phyloP scores from a whole-genome alignment of 495 filamentous ascomycete species.

The Tirmania nivea region DNA sequence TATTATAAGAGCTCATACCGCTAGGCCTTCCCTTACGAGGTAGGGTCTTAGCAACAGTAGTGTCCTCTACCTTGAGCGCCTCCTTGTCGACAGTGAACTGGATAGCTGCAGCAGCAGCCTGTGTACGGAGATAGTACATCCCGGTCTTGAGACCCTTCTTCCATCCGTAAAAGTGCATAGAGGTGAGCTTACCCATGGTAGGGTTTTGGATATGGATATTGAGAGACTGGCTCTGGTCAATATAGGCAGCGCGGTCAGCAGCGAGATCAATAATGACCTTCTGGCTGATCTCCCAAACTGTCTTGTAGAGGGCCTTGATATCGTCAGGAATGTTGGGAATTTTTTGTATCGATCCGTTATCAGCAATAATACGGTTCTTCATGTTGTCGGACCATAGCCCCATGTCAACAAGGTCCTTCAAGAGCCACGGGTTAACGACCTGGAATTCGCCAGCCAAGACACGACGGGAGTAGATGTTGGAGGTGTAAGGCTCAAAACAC shows the following conservation, averaged over 20 bases:
- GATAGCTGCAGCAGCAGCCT: conserved; percentile 88
- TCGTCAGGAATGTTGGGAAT: conserved; percentile 89
- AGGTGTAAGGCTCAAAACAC: conserved; percentile 98
- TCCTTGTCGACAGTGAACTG: conserved; percentile 99
- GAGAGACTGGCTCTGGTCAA: conserved; percentile 94
- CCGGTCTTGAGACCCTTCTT: conserved; percentile 97
- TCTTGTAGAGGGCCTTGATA: conserved; percentile 96
- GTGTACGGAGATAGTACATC: conserved; percentile 99
- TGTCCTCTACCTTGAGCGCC: conserved; percentile 72
- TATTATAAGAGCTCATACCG: conserved; percentile 10
- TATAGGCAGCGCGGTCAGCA: conserved; percentile 91
- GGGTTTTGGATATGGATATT: conserved; percentile 99
- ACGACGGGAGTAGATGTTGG: conserved; percentile 97
- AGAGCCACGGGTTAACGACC: conserved; percentile 95
- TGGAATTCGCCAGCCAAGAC: conserved; percentile 97
- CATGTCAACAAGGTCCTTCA: conserved; percentile 95
- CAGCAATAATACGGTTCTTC: conserved; percentile 99
- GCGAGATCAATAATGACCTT: conserved; percentile 90
- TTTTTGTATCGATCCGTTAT: conserved; percentile 86
- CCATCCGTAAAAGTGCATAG: conserved; percentile 98
- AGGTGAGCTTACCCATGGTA: conserved; percentile 98
- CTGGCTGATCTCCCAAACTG: conserved; percentile 98
- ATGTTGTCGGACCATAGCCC: conserved; percentile 98
- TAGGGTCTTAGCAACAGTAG: conserved; percentile 44
- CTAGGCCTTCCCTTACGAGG: conserved; percentile 44